phyloP scores from a whole-genome alignment of 352 stramenopile genomes.

The Thalassiosira livingstoniorum region DNA sequence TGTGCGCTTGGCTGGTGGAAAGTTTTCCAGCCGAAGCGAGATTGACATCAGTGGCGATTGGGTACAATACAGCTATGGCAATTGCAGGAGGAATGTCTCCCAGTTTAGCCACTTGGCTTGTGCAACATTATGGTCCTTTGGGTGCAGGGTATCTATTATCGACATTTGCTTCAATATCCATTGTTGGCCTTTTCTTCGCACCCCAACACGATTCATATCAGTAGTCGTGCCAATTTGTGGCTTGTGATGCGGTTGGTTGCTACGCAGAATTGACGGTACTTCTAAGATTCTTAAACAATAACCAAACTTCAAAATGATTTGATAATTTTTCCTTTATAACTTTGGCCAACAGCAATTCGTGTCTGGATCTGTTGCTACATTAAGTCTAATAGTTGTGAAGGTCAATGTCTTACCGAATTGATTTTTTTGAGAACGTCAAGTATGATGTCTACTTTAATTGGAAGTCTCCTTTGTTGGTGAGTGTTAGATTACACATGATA shows the following conservation, averaged over 20 bases:
- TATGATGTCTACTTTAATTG: too few relatives aligned
- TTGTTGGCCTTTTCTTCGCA: constrained; percentile 29
- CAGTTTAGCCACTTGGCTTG: constrained; percentile 43
- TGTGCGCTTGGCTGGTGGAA: constrained; percentile 50
- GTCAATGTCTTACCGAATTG: too few relatives aligned
- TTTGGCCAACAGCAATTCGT: too few relatives aligned
- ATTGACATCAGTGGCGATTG: constrained; percentile 46
- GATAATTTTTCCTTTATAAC: too few relatives aligned
- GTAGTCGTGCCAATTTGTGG: constrained; percentile 15
- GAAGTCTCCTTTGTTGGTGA: too few relatives aligned
- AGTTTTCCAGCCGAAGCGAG: constrained; percentile 43
- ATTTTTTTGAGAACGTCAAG: too few relatives aligned
- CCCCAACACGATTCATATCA: constrained; percentile 17
- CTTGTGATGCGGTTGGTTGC: not conserved
- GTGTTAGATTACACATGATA: constrained; percentile 56
- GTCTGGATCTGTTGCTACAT: too few relatives aligned
- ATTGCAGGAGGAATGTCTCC: constrained; percentile 42
- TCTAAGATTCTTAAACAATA: too few relatives aligned
- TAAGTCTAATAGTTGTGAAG: too few relatives aligned
- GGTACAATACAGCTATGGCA: constrained; percentile 50
- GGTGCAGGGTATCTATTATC: constrained; percentile 28
- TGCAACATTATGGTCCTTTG: constrained; percentile 23
- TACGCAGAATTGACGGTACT: too few relatives aligned
- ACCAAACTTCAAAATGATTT: too few relatives aligned
- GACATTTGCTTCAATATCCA: constrained; percentile 19